Evolutionary conservation across 805 yeast species (phyloP), one percentile per base, ranked within the genome.

Genomic region (Barnettozyma sucrosica): DNA sequence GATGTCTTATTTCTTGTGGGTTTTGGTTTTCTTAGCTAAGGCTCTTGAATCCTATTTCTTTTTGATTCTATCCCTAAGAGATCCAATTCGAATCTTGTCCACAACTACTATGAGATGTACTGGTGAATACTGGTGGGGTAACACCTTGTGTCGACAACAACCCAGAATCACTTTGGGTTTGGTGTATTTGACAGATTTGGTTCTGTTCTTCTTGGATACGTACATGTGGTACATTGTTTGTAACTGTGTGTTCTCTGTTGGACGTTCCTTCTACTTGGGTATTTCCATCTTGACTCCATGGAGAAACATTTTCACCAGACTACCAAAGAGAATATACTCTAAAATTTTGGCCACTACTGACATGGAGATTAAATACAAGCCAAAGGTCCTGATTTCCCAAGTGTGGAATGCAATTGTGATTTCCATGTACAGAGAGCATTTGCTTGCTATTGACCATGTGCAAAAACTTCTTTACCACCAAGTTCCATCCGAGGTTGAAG

Each of bases 321-420:
- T 93, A 66, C 99, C 99, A 66, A 93, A 93, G 83, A 89, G 99
- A 82, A 89, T 93, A 58, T 95, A 93, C 77, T 89, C 97, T 48
- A 93, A 93, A 80, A 84, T 93, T 56, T 80, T 93, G 71, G 98
- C 98, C 41, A 93, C 99, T 33, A 87, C 96, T 56, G 98, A 93
- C 68, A 92, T 95, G 99, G 98, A 93, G 74, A 89, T 92, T 66
- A 92, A 93, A 75, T 93, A 93, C 74, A 92, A 93, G 72, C 98
- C 99, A 57, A 93, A 93, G 80, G 97, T 93, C 56, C 77, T 93
- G 67, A 92, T 93, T 62, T 89, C 97, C 37, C 99, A 93, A 75
- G 92, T 95, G 59, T 93, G 99, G 99, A 93, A 93, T 67, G 99
- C 99, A 47, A 86, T 93, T 70, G 95, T 93, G 56, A 93, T 93